Evolutionary conservation across 2,329 filamentous ascomycete genomes (phyloP).

Genomic region (Microcera coccophila): DNA sequence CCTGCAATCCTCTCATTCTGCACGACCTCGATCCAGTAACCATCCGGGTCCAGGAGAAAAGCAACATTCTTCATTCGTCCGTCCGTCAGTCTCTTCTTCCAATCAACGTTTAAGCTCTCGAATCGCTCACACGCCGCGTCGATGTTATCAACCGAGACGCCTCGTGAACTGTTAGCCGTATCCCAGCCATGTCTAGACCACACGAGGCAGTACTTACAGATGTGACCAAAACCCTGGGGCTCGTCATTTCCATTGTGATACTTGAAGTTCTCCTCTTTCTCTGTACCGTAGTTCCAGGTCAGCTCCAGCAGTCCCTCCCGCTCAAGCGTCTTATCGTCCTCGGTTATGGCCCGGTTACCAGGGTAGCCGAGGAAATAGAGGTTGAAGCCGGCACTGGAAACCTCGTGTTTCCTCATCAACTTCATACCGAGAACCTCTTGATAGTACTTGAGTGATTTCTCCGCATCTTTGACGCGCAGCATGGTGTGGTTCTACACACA

Average conservation of each 20-base stretch:
- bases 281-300: constrained; percentile 80
- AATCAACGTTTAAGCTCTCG: constrained; percentile 74
- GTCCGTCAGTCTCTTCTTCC: constrained; percentile 94
- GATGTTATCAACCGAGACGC: constrained; percentile 80
- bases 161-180: constrained; percentile 35
- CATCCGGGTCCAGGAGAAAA: constrained; percentile 84
- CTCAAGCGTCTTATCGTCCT: constrained; percentile 54
- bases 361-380: constrained; percentile 90
- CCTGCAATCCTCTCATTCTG: constrained; percentile 69
- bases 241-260: constrained; percentile 93
- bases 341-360: constrained; percentile 49
- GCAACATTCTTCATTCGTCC: constrained; percentile 92
- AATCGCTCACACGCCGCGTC: constrained; percentile 83
- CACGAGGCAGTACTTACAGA: constrained; percentile 56
- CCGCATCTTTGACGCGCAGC: constrained; percentile 83
- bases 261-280: constrained; percentile 76
- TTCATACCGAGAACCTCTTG: constrained; percentile 87
- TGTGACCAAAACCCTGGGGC: constrained; percentile 91
- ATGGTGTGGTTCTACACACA: constrained; percentile 83
- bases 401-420: constrained; percentile 69
- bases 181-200: neutral
- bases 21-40: constrained; percentile 76
- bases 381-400: constrained; percentile 70
- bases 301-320: constrained; percentile 85
- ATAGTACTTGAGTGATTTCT: constrained; percentile 74